A percentile compares a stretch with the other conserved stretches of the same genome.
phyloP scores from a whole-genome alignment of 1,284 basidiomycete species.

The Hemileia vastatrix region DNA sequence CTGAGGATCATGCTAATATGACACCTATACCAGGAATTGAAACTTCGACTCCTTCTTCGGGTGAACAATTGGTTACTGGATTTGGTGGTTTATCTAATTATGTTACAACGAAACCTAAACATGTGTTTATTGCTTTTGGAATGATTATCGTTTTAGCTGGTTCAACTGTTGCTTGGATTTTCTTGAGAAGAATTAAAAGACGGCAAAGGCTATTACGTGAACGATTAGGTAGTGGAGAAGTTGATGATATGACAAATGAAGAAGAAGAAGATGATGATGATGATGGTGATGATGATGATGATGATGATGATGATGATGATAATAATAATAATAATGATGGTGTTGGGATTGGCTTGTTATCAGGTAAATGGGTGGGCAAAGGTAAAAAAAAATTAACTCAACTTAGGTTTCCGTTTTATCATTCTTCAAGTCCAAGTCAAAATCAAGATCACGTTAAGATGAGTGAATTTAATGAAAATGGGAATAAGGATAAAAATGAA shows the following conservation, averaged over 20 bases:
- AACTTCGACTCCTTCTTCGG: constrained; percentile 23
- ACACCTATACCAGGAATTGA: constrained; percentile 30
- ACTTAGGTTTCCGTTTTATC: too few species aligned
- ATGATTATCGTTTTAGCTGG: constrained; percentile 20
- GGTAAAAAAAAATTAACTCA: too few species aligned
- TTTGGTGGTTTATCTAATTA: constrained; percentile 19
- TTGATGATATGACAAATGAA: constrained; percentile 21
- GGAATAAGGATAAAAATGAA: too few species aligned
- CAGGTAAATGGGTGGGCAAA: too few species aligned
- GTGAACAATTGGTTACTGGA: constrained; percentile 22
- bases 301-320: constrained; percentile 57
- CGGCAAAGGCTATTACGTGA: constrained; percentile 1
- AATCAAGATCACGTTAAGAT: too few species aligned
- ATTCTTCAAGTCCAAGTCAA: too few species aligned
- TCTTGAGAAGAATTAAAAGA: constrained; percentile 14
- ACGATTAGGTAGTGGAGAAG: not conserved
- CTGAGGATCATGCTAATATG: constrained; percentile 63
- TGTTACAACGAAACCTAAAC: constrained; percentile 21
- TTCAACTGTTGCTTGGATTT: constrained; percentile 12
- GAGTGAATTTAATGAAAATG: too few species aligned
- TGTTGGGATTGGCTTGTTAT: too few species aligned
- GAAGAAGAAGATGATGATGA: constrained; percentile 41
- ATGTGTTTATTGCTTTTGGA: constrained; percentile 21
- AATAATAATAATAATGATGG: constrained; percentile 50
- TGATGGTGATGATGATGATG: constrained; percentile 52